Evolutionary conservation across 2,329 filamentous ascomycete genomes (phyloP).

Genomic region (Metarhizium sp.): DNA sequence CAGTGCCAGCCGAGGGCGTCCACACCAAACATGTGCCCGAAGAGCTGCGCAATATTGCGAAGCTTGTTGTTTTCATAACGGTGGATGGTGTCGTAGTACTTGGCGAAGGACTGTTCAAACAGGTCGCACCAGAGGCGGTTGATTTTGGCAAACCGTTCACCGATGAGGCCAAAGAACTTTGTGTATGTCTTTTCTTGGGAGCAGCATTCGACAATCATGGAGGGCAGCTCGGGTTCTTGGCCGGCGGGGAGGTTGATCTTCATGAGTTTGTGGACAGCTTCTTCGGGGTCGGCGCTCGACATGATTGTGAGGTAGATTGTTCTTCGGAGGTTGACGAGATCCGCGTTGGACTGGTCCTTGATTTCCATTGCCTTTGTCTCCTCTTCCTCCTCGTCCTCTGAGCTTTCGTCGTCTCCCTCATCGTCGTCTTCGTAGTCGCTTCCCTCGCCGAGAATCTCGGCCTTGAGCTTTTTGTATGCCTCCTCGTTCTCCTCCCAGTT

Average conservation of each 20-base stretch:
- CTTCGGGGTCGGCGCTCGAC: constrained; percentile 92
- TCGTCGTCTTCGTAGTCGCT: constrained; percentile 67
- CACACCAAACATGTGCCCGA: constrained; percentile 79
- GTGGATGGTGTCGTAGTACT: constrained; percentile 96
- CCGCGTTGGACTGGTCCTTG: constrained; percentile 94
- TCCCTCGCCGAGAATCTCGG: constrained; percentile 89
- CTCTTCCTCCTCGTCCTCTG: constrained; percentile 65
- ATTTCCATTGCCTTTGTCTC: constrained; percentile 84
- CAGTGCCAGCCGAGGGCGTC: constrained; percentile 92
- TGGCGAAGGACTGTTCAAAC: constrained; percentile 81
- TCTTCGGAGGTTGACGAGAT: constrained; percentile 83
- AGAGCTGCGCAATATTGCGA: constrained; percentile 90
- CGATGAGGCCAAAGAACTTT: constrained; percentile 93
- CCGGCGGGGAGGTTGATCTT: constrained; percentile 82
- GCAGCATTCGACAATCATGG: constrained; percentile 96
- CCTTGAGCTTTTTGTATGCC: constrained; percentile 81
- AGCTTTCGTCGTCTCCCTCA: constrained; percentile 51
- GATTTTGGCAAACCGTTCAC: constrained; percentile 90
- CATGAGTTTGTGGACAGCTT: constrained; percentile 95
- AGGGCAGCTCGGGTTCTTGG: constrained; percentile 81
- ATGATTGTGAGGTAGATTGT: constrained; percentile 98
- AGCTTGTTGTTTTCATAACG: constrained; percentile 93
- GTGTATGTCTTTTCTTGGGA: constrained; percentile 95
- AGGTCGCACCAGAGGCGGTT: constrained; percentile 91
- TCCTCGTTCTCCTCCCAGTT: constrained; percentile 88